Evolutionary conservation across 2,329 filamentous ascomycete genomes (phyloP).

Genomic region (Colletotrichum cordylinicola): DNA sequence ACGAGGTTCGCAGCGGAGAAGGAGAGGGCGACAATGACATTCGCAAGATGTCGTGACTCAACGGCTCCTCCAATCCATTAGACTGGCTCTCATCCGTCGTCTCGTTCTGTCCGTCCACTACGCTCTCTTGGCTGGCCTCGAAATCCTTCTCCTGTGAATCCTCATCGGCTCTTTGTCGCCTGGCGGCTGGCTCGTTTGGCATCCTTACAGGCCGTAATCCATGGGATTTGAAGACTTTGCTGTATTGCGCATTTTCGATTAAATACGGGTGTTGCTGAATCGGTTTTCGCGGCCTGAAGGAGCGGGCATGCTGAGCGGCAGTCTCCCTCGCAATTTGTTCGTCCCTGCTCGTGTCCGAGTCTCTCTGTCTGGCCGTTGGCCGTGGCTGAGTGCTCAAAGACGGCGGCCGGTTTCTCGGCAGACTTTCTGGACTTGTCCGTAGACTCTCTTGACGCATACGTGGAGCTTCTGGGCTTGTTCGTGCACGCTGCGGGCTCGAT

Average conservation of each 20-base stretch:
- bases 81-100: slow-evolving; percentile 42
- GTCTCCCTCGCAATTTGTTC: slow-evolving; percentile 22
- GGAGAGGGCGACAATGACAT: not conserved
- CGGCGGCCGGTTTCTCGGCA: not conserved
- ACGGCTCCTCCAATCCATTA: not conserved
- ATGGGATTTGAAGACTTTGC: slow-evolving; percentile 56
- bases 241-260: slow-evolving; percentile 61
- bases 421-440: not conserved
- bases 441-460: not conserved
- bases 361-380: not conserved
- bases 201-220: slow-evolving; percentile 59
- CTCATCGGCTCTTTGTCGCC: slow-evolving; percentile 37
- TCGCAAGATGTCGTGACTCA: not conserved
- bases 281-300: slow-evolving; percentile 63
- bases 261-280: slow-evolving; percentile 67
- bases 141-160: slow-evolving; percentile 58
- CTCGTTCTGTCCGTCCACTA: slow-evolving; percentile 28
- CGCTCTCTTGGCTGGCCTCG: slow-evolving; percentile 53
- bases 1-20: slow-evolving; percentile 9
- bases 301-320: slow-evolving; percentile 47
- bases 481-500: not conserved
- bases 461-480: slow-evolving; percentile 21
- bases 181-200: slow-evolving; percentile 33
- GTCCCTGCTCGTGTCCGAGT: not conserved
- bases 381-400: not conserved